Percentiles rank a stretch among this genome's conserved stretches.
Conservation (phyloP, 371 early-diverging fungal genomes). For the Mortierella sp. region DNA sequence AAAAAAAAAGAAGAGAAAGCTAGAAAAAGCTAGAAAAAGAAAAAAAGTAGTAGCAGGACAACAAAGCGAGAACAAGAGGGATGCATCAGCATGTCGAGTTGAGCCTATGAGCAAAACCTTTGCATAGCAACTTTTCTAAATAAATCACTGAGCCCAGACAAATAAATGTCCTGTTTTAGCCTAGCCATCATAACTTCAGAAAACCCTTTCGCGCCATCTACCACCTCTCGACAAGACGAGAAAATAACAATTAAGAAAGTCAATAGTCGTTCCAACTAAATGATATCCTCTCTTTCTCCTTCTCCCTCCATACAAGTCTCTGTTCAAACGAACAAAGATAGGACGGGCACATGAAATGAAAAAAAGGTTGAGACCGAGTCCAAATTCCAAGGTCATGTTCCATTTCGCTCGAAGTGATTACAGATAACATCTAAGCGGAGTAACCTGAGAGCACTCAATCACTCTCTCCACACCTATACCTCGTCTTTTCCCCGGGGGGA, state of each 20-base stretch:
- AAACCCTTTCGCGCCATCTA: background rate
- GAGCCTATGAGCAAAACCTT: background rate
- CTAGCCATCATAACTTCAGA: background rate
- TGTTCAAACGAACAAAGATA: background rate
- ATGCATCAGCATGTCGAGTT: background rate
- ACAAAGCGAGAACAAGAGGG: background rate
- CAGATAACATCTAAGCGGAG: constrained; percentile 1
- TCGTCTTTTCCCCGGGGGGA: background rate
- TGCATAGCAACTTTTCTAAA: background rate
- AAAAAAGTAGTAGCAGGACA: background rate
- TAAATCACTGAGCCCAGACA: background rate
- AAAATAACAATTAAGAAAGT: too few species aligned
- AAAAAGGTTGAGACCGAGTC: background rate
- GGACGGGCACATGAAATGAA: background rate
- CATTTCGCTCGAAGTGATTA: constrained; percentile 1
- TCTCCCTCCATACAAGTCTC: too few species aligned
- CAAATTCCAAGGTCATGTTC: background rate
- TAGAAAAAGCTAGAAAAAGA: background rate
- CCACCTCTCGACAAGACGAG: too few species aligned
- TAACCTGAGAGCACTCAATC: background rate
- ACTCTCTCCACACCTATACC: background rate
- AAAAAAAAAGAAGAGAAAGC: background rate
- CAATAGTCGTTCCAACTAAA: too few species aligned
- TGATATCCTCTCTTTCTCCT: too few species aligned
- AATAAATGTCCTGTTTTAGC: constrained; percentile 1